phyloP scores from a whole-genome alignment of 2,329 filamentous ascomycete species.

The Colletotrichum costaricense region DNA sequence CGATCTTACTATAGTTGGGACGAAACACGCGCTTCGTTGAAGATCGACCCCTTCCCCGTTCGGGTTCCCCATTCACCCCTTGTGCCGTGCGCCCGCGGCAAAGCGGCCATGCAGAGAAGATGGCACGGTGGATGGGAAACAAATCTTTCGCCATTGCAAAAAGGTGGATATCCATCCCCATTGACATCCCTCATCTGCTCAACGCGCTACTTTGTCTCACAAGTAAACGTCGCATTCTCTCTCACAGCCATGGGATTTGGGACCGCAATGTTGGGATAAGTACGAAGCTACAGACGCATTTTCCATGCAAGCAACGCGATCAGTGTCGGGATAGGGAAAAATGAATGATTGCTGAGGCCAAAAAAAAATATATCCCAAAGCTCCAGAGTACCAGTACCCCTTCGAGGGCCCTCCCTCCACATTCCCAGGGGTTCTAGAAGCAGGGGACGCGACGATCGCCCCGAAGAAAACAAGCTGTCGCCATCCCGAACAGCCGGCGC shows the following conservation, averaged over 20 bases:
- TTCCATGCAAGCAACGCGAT: background rate
- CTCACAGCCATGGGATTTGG: background rate
- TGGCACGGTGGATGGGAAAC: background rate
- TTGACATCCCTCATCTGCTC: background rate
- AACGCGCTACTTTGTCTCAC: background rate
- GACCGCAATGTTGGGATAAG: background rate
- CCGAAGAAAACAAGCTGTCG: background rate
- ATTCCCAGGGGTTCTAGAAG: constrained; percentile 2
- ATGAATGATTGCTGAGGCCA: background rate
- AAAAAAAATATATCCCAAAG: background rate
- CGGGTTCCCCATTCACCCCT: background rate
- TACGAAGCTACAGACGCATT: background rate
- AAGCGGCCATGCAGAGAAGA: background rate
- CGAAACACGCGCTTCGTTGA: background rate
- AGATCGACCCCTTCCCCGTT: background rate
- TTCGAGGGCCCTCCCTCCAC: background rate
- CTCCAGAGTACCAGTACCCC: background rate
- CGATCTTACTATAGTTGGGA: background rate
- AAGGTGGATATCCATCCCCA: background rate
- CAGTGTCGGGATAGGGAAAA: background rate
- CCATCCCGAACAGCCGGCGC: constrained; percentile 20
- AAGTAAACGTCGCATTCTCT: background rate
- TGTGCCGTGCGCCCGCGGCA: background rate
- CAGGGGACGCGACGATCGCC: background rate
- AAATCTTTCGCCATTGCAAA: background rate